These are phyloP conservation scores for Dactylellina parvicollis DNA, from an alignment of 2,329 filamentous ascomycete genomes.

Conservation along the genomic window DNA sequence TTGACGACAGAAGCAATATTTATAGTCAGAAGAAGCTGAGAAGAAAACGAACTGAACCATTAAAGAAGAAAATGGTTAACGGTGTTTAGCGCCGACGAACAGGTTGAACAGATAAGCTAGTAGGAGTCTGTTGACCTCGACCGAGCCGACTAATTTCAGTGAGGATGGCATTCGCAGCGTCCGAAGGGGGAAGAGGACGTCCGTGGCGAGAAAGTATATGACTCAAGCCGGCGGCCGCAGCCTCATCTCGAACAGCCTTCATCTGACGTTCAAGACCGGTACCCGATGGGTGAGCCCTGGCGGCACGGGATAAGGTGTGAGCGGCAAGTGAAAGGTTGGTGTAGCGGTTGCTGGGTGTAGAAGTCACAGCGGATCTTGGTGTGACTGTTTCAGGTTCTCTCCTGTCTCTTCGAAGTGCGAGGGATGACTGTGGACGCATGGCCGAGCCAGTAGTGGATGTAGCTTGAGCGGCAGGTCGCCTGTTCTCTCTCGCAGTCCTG, in stretches of 20 bases:
- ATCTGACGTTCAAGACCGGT: not conserved
- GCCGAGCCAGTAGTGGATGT: not conserved
- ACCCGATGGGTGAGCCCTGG: not conserved
- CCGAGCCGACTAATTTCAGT: not conserved
- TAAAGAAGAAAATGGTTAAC: not conserved
- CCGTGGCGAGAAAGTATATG: not conserved
- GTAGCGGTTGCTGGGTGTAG: not conserved
- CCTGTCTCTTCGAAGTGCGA: not conserved
- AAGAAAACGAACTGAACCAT: not conserved
- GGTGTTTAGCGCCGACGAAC: not conserved
- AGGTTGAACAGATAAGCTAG: not conserved
- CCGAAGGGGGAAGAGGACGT: not conserved
- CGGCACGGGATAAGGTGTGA: not conserved
- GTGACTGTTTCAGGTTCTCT: not conserved
- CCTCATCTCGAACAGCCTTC: not conserved
- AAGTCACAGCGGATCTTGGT: not conserved
- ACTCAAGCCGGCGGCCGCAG: not conserved
- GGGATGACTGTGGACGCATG: constrained; percentile 2
- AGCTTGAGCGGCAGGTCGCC: not conserved
- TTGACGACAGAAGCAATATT: not conserved
- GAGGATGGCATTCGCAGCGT: not conserved
- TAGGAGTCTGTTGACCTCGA: not conserved
- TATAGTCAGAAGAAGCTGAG: not conserved
- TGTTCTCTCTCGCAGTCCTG: not conserved
- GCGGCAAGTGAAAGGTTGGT: not conserved